Base-by-base conservation (phyloP, 495 filamentous ascomycete species). In the Penicillium atrosanguineum region DNA sequence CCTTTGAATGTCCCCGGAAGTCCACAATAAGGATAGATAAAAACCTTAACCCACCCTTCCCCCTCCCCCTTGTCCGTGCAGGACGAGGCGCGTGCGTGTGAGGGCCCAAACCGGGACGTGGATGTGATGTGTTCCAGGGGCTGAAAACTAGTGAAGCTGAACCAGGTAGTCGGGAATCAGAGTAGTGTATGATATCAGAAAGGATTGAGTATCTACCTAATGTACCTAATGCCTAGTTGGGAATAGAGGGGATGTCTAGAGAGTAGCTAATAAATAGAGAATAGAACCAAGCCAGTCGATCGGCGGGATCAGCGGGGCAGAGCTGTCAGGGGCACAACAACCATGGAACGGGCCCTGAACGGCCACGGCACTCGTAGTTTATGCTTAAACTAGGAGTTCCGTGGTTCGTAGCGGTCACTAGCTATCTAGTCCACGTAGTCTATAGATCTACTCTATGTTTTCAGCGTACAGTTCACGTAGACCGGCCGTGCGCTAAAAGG, bases 281-380 rank as follows among this genome's bases (percentile, higher is more conserved):
- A 12, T 4, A 31, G 5, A 8, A 31, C 23, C 5, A 16, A 3
- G 15, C 23, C 7, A 4, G 3, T 18, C 44, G 55, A 57, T 52
- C 55, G 54, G 48, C 49, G 15, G 19, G 36, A 44, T 44, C 36
- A 14, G 31, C 46, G 48, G 28, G 43, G 31, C 31, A 44, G 38
- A 47, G 40, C 52, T 55, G 52, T 55, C 52, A 49, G 46, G 31
- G 44, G 46, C 21, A n/a, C n/a, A 46, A 55, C 37, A 55, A 55
- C 52, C 52, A 55, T 50, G 52, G 52, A 54, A 48, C 50, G 23
- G 23, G 16, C 50, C 36, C 52, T 38, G 41, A 53, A 46, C 49
- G 40, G 38, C 49, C 49, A 52, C 25, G 51, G 51, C 41, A 49
- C 39, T 38, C 40, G 21, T 11, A 20, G 37, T 49, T 55, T 55